These are phyloP conservation scores for Coemansia sp. DNA, from an alignment of 192 early-diverging fungal genomes.

Conservation along the genomic window DNA sequence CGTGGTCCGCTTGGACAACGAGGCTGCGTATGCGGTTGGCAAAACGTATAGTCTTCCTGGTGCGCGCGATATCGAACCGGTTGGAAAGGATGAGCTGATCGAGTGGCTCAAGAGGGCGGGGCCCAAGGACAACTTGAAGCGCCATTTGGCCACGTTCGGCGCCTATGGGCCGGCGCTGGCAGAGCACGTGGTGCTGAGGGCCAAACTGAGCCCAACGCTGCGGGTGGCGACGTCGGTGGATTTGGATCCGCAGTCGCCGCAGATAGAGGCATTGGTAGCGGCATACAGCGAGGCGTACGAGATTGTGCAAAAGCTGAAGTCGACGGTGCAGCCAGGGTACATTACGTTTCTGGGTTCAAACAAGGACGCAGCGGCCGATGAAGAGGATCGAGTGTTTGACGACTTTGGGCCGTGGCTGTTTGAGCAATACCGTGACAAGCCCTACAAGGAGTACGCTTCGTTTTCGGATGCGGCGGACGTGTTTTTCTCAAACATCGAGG, in stretches of 20 bases:
- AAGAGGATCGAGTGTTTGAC: slow-evolving; percentile 38
- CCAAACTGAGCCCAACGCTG: slow-evolving; percentile 65
- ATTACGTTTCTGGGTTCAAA: slow-evolving; percentile 25
- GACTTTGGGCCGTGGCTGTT: slow-evolving; percentile 78
- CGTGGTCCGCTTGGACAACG: slow-evolving; percentile 81
- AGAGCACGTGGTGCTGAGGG: slow-evolving; percentile 76
- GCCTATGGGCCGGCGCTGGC: slow-evolving; percentile 85
- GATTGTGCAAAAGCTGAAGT: slow-evolving; percentile 62
- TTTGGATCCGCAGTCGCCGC: slow-evolving; percentile 55
- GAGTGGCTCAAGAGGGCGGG: slow-evolving; percentile 58
- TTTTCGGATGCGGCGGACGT: slow-evolving; percentile 90
- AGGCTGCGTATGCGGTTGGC: slow-evolving; percentile 80
- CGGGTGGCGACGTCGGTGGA: slow-evolving; percentile 67
- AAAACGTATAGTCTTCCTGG: slow-evolving; percentile 63
- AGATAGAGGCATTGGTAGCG: slow-evolving; percentile 61
- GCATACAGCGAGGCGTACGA: slow-evolving; percentile 75
- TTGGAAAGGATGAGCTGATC: slow-evolving; percentile 59
- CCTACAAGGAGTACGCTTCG: slow-evolving; percentile 65
- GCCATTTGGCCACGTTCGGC: slow-evolving; percentile 60
- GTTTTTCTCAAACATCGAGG: slow-evolving; percentile 90
- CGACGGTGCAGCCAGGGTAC: slow-evolving; percentile 42
- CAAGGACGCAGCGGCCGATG: not conserved
- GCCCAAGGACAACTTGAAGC: slow-evolving; percentile 71
- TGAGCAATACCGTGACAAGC: slow-evolving; percentile 59
- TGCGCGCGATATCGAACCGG: slow-evolving; percentile 59